phyloP scores from a whole-genome alignment of 257 asterid genomes.

The Rehmannia glutinosa region DNA sequence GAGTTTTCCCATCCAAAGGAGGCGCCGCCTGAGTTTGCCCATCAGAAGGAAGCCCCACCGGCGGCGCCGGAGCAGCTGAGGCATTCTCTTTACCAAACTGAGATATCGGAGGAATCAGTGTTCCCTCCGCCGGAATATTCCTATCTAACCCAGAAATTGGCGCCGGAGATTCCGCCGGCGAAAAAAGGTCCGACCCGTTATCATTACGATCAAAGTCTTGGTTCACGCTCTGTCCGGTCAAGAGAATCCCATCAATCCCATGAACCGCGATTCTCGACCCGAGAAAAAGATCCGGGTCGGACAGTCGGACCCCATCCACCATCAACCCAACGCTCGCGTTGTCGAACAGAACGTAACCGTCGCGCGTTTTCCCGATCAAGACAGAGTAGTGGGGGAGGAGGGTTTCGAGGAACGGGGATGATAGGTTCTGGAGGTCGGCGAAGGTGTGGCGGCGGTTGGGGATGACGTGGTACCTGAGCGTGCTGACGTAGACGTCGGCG shows the following conservation, averaged over 20 bases:
- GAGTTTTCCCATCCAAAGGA: not conserved
- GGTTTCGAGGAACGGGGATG: constrained; percentile 54
- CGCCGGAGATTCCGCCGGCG: constrained; percentile 20
- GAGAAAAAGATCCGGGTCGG: constrained; percentile 50
- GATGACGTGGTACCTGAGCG: constrained; percentile 58
- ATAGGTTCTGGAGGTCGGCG: constrained; percentile 37
- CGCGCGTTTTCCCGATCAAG: constrained; percentile 22
- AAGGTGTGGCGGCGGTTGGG: constrained; percentile 43
- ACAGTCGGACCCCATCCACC: constrained; percentile 48
- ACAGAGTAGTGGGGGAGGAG: constrained; percentile 55
- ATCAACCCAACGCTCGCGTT: constrained; percentile 16
- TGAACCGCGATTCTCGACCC: constrained; percentile 52
- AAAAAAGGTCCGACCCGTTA: constrained; percentile 9
- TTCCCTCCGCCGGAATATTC: not conserved
- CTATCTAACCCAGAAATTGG: not conserved
- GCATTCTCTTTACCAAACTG: not conserved
- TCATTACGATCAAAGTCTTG: constrained; percentile 12
- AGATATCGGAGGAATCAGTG: not conserved
- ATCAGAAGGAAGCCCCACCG: not conserved
- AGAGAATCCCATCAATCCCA: constrained; percentile 54
- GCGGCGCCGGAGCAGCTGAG: constrained; percentile 10
- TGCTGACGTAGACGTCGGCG: constrained; percentile 47
- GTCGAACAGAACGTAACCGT: not conserved
- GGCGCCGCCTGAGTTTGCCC: not conserved
- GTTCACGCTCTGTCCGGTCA: constrained; percentile 38